phyloP scores from a whole-genome alignment of 805 yeast genomes.

The Candida verbasci region DNA sequence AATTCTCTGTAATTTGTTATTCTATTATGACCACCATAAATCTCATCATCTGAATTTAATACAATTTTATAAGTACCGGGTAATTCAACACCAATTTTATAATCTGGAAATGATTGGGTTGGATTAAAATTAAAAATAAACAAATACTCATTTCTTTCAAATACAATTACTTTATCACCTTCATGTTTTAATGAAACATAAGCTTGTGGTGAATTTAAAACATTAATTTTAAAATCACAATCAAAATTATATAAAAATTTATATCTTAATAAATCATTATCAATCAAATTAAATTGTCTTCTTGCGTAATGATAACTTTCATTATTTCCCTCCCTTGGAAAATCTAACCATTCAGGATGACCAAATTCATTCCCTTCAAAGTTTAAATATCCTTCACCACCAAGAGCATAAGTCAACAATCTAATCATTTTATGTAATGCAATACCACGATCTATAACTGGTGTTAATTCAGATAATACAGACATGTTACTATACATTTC shows the following conservation, averaged over 20 bases:
- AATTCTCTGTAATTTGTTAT: conserved; percentile 44
- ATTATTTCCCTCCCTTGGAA: conserved; percentile 85
- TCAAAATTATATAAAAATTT: conserved; percentile 79
- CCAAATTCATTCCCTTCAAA: conserved; percentile 99
- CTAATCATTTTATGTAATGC: conserved; percentile 90
- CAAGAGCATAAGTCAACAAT: conserved; percentile 80
- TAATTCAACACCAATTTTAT: conserved; percentile 81
- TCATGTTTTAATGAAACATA: conserved; percentile 87
- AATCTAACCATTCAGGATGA: conserved; percentile 98
- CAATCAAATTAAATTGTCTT: conserved; percentile 85
- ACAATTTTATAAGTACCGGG: conserved; percentile 75
- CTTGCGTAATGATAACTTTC: conserved; percentile 92
- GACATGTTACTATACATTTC: conserved; percentile 98
- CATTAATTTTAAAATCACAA: conserved; percentile 81
- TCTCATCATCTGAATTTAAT: conserved; percentile 64
- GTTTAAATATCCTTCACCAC: conserved; percentile 94
- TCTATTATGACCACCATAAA: conserved; percentile 80
- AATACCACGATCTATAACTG: conserved; percentile 82
- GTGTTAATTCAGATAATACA: conserved; percentile 63
- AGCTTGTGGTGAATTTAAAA: conserved; percentile 69
- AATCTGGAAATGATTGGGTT: conserved; percentile 74
- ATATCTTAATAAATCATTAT: conserved; percentile 78
- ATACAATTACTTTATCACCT: conserved; percentile 81
- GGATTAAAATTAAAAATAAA: conserved; percentile 93
- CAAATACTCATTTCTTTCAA: conserved; percentile 79